Conservation (phyloP, 2,329 filamentous ascomycete genomes). For the Ceratocystis eucalypticola region DNA sequence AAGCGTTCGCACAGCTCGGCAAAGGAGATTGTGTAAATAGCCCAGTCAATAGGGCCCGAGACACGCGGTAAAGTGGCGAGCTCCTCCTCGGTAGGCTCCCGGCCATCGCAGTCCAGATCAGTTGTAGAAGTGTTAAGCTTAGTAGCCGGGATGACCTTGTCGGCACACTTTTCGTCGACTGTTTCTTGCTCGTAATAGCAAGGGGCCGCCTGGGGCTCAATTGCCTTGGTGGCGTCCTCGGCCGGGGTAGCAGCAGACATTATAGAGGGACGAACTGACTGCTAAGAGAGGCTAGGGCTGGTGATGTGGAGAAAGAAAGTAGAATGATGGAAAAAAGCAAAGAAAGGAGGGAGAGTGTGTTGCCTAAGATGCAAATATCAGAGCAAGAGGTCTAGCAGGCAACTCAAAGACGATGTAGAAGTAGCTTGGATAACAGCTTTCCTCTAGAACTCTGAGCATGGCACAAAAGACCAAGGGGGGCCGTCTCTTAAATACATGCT, state of each 20-base stretch:
- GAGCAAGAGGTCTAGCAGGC: not conserved
- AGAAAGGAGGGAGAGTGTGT: not conserved
- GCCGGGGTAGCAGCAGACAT: constrained; percentile 3
- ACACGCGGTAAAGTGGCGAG: constrained; percentile 47
- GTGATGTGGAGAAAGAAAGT: not conserved
- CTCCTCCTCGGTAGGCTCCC: constrained; percentile 48
- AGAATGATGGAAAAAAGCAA: not conserved
- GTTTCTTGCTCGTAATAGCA: not conserved
- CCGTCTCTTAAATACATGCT: not conserved
- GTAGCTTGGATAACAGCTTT: not conserved
- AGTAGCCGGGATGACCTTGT: constrained; percentile 18
- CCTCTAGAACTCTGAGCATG: not conserved
- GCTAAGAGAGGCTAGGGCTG: not conserved
- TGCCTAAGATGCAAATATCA: not conserved
- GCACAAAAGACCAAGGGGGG: not conserved
- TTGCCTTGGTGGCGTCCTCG: not conserved
- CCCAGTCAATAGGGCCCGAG: constrained; percentile 50
- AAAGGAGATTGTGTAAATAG: constrained; percentile 56
- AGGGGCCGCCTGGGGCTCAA: constrained; percentile 1
- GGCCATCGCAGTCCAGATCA: constrained; percentile 23
- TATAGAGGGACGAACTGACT: not conserved
- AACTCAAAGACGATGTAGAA: not conserved
- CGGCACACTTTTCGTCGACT: constrained; percentile 10
- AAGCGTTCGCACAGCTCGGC: constrained; percentile 66
- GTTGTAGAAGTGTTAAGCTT: constrained; percentile 11